Percentiles rank a stretch among this genome's conserved stretches.
phyloP scores from a whole-genome alignment of 805 yeast genomes.

The Myxozyma sirexii region DNA sequence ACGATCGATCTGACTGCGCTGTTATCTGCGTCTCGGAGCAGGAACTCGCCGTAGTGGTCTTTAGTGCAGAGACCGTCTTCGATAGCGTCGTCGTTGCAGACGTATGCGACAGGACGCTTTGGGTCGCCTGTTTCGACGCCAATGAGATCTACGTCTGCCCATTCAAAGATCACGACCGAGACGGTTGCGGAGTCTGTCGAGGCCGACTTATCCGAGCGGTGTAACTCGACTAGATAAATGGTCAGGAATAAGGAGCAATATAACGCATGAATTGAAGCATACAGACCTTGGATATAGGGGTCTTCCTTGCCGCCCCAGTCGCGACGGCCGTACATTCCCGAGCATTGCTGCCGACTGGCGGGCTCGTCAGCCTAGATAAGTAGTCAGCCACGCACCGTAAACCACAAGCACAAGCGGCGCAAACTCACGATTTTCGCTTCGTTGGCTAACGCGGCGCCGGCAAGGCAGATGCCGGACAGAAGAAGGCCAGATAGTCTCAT shows the following conservation, averaged over 20 bases:
- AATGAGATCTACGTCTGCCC: slow-evolving; percentile 68
- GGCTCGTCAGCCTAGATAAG: slow-evolving; percentile 46
- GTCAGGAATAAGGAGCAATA: slow-evolving; percentile 27
- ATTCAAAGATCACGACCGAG: slow-evolving; percentile 79
- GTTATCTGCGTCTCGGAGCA: slow-evolving; percentile 46
- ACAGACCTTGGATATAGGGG: slow-evolving; percentile 58
- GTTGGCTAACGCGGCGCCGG: slow-evolving; percentile 5
- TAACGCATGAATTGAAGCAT: slow-evolving; percentile 36
- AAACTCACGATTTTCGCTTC: slow-evolving; percentile 8
- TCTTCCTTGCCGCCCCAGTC: slow-evolving; percentile 84
- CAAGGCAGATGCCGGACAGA: too few relatives aligned
- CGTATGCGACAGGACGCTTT: slow-evolving; percentile 46
- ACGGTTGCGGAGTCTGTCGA: slow-evolving; percentile 47
- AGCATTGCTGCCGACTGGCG: slow-evolving; percentile 66
- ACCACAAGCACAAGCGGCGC: neutral
- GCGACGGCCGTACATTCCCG: slow-evolving; percentile 84
- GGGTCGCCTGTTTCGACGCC: slow-evolving; percentile 59
- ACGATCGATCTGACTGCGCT: slow-evolving; percentile 24
- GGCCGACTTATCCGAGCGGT: neutral
- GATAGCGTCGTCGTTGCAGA: slow-evolving; percentile 77
- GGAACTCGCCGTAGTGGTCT: slow-evolving; percentile 61
- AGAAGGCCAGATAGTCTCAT: too few relatives aligned
- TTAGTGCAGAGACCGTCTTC: slow-evolving; percentile 56
- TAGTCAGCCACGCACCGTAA: neutral
- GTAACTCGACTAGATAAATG: neutral